These are phyloP conservation scores for Geranium brycei DNA, from an alignment of 345 rosid species.

Conservation along the genomic window DNA sequence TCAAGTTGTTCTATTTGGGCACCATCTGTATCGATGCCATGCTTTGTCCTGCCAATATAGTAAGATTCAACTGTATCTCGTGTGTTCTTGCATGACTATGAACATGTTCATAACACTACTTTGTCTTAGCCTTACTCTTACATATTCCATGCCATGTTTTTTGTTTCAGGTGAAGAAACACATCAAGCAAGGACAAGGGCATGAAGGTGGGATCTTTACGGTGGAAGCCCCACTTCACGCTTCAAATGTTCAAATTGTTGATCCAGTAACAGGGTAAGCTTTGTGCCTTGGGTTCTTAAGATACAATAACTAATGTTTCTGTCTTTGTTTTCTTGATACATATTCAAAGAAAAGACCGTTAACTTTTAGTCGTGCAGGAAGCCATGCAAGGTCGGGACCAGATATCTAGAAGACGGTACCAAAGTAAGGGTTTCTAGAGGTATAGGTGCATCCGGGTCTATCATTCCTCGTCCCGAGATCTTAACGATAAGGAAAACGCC, in stretches of 20 bases:
- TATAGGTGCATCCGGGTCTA: constrained; percentile 66
- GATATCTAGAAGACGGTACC: constrained; percentile 88
- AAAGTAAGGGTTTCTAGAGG: constrained; percentile 95
- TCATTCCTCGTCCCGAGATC: constrained; percentile 93
- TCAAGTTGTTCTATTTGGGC: background rate
- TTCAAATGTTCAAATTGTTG: constrained; percentile 89
- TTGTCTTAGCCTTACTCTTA: background rate
- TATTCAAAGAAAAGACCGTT: constrained; percentile 3
- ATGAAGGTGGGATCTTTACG: constrained; percentile 91
- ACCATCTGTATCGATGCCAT: background rate
- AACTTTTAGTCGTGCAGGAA: constrained; percentile 31
- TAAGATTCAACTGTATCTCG: background rate
- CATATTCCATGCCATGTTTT: background rate
- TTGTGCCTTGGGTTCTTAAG: background rate
- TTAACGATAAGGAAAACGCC: constrained; percentile 76
- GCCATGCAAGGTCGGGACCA: constrained; percentile 75
- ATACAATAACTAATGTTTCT: background rate
- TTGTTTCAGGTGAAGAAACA: constrained; percentile 67
- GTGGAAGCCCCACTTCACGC: constrained; percentile 96
- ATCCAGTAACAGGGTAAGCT: constrained; percentile 76
- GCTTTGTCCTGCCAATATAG: background rate
- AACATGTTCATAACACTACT: background rate
- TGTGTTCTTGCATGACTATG: background rate
- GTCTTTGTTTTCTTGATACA: background rate
- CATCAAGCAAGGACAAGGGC: constrained; percentile 75